Evolutionary conservation across 1,139 yeast genomes (phyloP).

Genomic region (Candida tunisiensis): DNA sequence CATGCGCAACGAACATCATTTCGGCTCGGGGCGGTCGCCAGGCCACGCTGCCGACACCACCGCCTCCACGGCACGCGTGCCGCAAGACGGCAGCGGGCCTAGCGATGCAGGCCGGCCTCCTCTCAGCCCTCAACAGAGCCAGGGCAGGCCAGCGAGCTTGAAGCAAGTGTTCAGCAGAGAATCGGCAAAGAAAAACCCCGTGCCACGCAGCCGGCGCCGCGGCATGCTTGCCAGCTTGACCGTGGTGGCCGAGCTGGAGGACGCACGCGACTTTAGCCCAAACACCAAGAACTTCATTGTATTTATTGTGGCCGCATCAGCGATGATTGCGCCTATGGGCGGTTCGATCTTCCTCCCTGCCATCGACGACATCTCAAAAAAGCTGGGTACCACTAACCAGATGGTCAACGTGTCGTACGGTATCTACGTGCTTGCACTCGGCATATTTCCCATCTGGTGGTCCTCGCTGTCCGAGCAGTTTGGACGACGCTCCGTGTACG

Average conservation of each 20-base stretch:
- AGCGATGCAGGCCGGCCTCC: too few relatives aligned
- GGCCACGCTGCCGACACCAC: too few relatives aligned
- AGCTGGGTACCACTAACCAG: slow-evolving; percentile 37
- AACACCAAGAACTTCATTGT: slow-evolving; percentile 37
- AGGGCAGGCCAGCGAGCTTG: too few relatives aligned
- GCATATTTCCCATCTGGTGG: slow-evolving; percentile 85
- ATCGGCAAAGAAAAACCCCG: too few relatives aligned
- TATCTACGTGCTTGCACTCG: slow-evolving; percentile 53
- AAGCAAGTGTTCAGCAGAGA: too few relatives aligned
- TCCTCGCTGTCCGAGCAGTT: slow-evolving; percentile 50
- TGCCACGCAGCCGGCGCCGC: slow-evolving; percentile 10
- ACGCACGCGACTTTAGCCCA: slow-evolving; percentile 47
- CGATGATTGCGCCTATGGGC: slow-evolving; percentile 85
- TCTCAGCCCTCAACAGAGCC: too few relatives aligned
- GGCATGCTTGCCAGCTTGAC: slow-evolving; percentile 21
- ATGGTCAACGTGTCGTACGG: slow-evolving; percentile 70
- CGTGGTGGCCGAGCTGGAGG: slow-evolving; percentile 53
- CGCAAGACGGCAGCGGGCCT: too few relatives aligned
- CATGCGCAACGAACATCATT: too few relatives aligned
- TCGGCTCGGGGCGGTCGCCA: too few relatives aligned
- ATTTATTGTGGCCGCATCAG: slow-evolving; percentile 52
- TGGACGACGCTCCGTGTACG: slow-evolving; percentile 62
- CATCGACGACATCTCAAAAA: slow-evolving; percentile 37
- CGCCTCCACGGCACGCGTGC: too few relatives aligned
- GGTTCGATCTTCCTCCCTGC: slow-evolving; percentile 76